A percentile compares a stretch with the other conserved stretches of the same genome.
Conservation (phyloP, 371 early-diverging fungal species). For the Mucor saturninus region DNA sequence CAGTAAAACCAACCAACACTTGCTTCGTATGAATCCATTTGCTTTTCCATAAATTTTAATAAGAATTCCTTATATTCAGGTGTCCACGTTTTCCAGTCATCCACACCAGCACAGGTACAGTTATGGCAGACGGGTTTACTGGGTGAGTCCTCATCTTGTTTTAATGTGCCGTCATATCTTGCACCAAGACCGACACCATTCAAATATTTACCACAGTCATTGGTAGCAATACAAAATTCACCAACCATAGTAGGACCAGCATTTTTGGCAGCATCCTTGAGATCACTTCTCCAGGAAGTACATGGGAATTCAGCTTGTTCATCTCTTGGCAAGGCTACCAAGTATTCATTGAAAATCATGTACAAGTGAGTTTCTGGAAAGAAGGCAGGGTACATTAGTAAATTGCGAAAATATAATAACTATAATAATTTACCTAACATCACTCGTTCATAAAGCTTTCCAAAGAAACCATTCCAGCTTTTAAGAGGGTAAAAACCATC, state of each 20-base stretch:
- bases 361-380: conserved; percentile 47
- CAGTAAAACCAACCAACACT: conserved; percentile 79
- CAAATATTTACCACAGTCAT: conserved; percentile 75
- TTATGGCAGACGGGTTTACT: conserved; percentile 32
- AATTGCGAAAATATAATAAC: neutral
- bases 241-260: conserved; percentile 70
- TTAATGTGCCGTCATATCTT: conserved; percentile 67
- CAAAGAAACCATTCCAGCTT: conserved; percentile 47
- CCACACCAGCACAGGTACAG: conserved; percentile 56
- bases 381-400: conserved; percentile 5
- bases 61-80: conserved; percentile 46
- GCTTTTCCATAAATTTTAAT: conserved; percentile 41
- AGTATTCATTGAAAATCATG: conserved; percentile 47
- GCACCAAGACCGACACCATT: conserved; percentile 73
- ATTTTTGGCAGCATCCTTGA: conserved; percentile 26
- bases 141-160: conserved; percentile 6
- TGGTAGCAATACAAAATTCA: conserved; percentile 76
- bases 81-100: conserved; percentile 46
- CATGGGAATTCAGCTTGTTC: conserved; percentile 57
- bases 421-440: conserved; percentile 34
- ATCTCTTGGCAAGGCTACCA: conserved; percentile 50
- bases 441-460: conserved; percentile 30
- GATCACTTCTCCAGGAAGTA: conserved; percentile 38
- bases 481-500: conserved; percentile 48
- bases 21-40: conserved; percentile 54